Percentiles rank a stretch among this genome's conserved stretches.
Evolutionary conservation across 2,329 filamentous ascomycete genomes (phyloP).

Genomic region (Clonostachys sp.): DNA sequence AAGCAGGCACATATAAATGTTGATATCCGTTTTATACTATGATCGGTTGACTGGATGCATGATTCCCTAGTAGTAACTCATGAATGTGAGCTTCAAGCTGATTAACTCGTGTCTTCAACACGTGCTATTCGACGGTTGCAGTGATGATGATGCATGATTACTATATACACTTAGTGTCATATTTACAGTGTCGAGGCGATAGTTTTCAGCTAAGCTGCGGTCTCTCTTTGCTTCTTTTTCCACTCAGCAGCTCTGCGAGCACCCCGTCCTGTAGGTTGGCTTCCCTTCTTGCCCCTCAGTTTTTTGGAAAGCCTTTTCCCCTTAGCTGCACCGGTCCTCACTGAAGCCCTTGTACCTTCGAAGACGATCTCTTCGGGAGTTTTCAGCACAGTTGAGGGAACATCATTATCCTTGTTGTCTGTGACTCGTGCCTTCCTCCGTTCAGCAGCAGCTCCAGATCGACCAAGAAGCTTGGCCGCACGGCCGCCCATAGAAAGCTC

Average conservation of each 20-base stretch:
- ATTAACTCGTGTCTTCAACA: too few relatives aligned
- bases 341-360: conserved; percentile 71
- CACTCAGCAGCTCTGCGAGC: conserved; percentile 35
- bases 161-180: neutral
- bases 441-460: neutral
- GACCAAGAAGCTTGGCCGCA: conserved; percentile 69
- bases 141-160: neutral
- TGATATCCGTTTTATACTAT: conserved; percentile 14
- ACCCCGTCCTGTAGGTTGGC: conserved; percentile 29
- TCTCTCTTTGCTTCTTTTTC: conserved; percentile 29
- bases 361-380: conserved; percentile 72
- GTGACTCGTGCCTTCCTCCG: neutral
- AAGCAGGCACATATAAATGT: conserved; percentile 23
- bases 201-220: too few relatives aligned
- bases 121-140: neutral
- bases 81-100: too few relatives aligned
- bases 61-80: neutral
- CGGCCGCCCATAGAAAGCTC: conserved; percentile 70
- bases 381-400: conserved; percentile 30
- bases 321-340: conserved; percentile 59
- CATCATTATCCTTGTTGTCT: conserved; percentile 10
- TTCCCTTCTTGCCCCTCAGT: conserved; percentile 35
- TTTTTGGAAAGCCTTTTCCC: conserved; percentile 57
- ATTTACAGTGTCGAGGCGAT: too few relatives aligned
- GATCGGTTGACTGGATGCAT: neutral